Conservation (phyloP, 2,329 filamentous ascomycete species). For the Colletotrichum camelliae region DNA sequence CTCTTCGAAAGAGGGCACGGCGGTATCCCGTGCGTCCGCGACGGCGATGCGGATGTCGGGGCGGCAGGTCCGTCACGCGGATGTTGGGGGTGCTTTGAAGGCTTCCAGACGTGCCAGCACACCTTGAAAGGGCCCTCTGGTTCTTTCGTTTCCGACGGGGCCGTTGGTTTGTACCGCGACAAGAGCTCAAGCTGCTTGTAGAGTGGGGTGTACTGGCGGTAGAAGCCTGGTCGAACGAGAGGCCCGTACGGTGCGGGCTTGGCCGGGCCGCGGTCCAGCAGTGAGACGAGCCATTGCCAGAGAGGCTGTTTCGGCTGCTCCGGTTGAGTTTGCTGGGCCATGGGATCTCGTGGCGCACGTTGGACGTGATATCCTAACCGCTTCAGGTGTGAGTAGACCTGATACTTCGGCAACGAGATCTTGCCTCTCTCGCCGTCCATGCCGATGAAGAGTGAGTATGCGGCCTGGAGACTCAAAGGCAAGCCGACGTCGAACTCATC, state of each 20-base stretch:
- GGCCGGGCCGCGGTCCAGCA: constrained; percentile 38
- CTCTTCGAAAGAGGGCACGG: constrained; percentile 76
- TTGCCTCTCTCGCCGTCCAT: constrained; percentile 66
- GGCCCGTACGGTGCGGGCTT: constrained; percentile 53
- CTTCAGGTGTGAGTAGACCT: constrained; percentile 86
- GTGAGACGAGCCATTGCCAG: constrained; percentile 60
- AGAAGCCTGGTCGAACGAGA: constrained; percentile 66
- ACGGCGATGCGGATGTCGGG: constrained; percentile 88
- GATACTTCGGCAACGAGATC: constrained; percentile 78
- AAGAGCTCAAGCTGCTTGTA: constrained; percentile 80
- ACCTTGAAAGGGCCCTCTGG: constrained; percentile 68
- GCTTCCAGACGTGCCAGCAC: constrained; percentile 84
- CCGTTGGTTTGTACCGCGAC: constrained; percentile 67
- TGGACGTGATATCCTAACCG: constrained; percentile 82
- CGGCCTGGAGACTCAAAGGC: constrained; percentile 90
- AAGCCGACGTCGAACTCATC: constrained; percentile 67
- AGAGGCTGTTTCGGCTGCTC: constrained; percentile 34
- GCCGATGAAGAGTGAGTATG: constrained; percentile 85
- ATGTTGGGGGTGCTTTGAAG: constrained; percentile 62
- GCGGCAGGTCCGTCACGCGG: constrained; percentile 78
- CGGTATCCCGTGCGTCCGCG: constrained; percentile 74
- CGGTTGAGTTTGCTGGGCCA: neutral
- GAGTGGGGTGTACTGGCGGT: constrained; percentile 71
- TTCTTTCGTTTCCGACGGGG: constrained; percentile 28
- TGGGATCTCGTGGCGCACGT: constrained; percentile 59